phyloP scores from a whole-genome alignment of 1,139 yeast species.

The Yamadazyma blattariae region DNA sequence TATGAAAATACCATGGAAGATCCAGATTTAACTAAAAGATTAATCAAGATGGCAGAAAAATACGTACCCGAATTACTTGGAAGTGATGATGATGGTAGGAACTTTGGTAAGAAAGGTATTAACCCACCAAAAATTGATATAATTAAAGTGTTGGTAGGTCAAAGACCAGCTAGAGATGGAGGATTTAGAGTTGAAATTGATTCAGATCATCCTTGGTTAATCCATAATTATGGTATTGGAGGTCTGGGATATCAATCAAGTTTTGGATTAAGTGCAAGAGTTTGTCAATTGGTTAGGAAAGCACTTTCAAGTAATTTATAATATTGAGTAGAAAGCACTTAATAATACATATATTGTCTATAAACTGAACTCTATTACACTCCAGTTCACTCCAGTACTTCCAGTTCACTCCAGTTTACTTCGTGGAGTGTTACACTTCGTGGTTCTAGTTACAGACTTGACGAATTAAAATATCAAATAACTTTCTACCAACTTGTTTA shows the following conservation, averaged over 20 bases:
- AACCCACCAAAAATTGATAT: conserved; percentile 38
- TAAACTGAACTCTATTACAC: neutral
- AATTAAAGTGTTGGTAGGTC: conserved; percentile 42
- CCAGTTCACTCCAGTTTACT: no score
- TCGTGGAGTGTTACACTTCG: no score
- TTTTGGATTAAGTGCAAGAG: conserved; percentile 31
- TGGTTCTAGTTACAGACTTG: conserved; percentile 18
- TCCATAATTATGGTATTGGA: conserved; percentile 54
- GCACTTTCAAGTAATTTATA: no score
- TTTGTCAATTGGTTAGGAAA: conserved; percentile 3
- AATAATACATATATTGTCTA: no score
- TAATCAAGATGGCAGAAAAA: conserved; percentile 36
- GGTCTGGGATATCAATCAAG: conserved; percentile 56
- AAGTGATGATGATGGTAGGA: conserved; percentile 22
- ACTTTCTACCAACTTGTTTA: conserved; percentile 23
- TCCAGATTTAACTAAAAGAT: conserved; percentile 33
- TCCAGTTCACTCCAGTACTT: neutral
- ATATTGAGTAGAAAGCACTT: no score
- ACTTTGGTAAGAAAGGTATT: no score
- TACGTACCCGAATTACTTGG: conserved; percentile 43
- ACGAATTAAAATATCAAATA: conserved; percentile 21
- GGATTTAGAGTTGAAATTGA: conserved; percentile 45
- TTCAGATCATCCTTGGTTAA: conserved; percentile 27
- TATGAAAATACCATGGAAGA: conserved; percentile 28
- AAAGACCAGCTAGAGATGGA: conserved; percentile 45